Evolutionary conservation across 1,284 basidiomycete genomes (phyloP).

Genomic region (Leccinum subfulvum): DNA sequence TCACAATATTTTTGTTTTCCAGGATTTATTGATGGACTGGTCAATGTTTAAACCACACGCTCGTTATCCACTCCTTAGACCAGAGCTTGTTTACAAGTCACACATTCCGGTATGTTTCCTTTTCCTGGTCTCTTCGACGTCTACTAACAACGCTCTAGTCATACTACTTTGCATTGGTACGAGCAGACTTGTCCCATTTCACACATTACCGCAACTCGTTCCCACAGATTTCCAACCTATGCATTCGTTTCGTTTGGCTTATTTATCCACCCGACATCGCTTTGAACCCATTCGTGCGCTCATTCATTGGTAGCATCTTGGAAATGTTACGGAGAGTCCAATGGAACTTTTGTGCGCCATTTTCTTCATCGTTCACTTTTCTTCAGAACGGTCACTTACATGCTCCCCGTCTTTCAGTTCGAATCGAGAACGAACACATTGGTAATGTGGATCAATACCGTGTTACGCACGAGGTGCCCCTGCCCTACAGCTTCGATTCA

Average conservation of each 20-base stretch:
- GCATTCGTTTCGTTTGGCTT: conserved; percentile 81
- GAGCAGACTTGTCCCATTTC: conserved; percentile 12
- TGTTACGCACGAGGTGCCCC: conserved; percentile 74
- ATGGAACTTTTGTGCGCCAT: conserved; percentile 85
- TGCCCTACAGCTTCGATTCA: conserved; percentile 65
- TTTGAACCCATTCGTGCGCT: conserved; percentile 55
- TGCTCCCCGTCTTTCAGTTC: conserved; percentile 41
- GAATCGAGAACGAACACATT: conserved; percentile 85
- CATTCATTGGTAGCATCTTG: conserved; percentile 69
- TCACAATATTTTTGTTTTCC: conserved; percentile 1
- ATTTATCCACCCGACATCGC: conserved; percentile 68
- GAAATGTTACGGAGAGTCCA: conserved; percentile 86
- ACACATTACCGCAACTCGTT: not conserved
- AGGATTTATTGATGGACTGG: conserved; percentile 84
- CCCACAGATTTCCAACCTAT: conserved; percentile 63
- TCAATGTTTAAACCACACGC: conserved; percentile 66
- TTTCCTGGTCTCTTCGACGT: not conserved
- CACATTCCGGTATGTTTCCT: conserved; percentile 50
- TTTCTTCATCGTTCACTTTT: not conserved
- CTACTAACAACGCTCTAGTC: conserved; percentile 38
- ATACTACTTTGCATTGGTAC: conserved; percentile 76
- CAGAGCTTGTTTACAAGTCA: conserved; percentile 71
- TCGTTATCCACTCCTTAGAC: conserved; percentile 63
- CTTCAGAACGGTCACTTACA: not conserved
- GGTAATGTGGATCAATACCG: conserved; percentile 85